Conservation (phyloP, 495 filamentous ascomycete genomes). For the Pyrenula massariospora region DNA sequence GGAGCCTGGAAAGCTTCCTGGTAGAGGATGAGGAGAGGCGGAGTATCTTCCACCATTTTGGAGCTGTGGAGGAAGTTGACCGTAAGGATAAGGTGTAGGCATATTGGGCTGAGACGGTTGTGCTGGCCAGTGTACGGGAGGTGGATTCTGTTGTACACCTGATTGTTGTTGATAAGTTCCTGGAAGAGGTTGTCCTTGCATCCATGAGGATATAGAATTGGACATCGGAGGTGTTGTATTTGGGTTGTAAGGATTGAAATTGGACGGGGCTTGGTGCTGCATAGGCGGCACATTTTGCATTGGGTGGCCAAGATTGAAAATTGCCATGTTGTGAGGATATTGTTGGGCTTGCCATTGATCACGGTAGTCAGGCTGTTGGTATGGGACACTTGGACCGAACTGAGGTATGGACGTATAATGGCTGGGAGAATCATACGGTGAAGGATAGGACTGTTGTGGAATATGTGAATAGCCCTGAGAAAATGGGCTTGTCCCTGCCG, state of each 20-base stretch:
- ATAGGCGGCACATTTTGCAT: neutral
- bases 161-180: conserved; percentile 11
- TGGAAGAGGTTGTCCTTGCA: neutral
- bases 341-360: conserved; percentile 6
- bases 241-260: neutral
- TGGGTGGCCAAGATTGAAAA: neutral
- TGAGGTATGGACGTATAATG: neutral
- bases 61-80: conserved; percentile 60
- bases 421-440: neutral
- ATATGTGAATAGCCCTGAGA: neutral
- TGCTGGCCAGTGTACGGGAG: conserved; percentile 24
- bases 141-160: conserved; percentile 17
- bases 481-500: conserved; percentile 12
- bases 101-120: conserved; percentile 26
- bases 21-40: conserved; percentile 56
- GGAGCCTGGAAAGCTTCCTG: conserved; percentile 70
- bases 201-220: neutral
- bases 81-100: conserved; percentile 55
- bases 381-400: conserved; percentile 2
- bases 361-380: conserved; percentile 8
- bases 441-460: neutral
- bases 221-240: neutral
- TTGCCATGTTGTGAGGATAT: neutral
- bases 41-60: conserved; percentile 53
- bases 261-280: neutral